Evolutionary conservation across 73 alveolate genomes (phyloP), one percentile per base, ranked within the genome.

Genomic region (Paramecium pentaurelia): DNA sequence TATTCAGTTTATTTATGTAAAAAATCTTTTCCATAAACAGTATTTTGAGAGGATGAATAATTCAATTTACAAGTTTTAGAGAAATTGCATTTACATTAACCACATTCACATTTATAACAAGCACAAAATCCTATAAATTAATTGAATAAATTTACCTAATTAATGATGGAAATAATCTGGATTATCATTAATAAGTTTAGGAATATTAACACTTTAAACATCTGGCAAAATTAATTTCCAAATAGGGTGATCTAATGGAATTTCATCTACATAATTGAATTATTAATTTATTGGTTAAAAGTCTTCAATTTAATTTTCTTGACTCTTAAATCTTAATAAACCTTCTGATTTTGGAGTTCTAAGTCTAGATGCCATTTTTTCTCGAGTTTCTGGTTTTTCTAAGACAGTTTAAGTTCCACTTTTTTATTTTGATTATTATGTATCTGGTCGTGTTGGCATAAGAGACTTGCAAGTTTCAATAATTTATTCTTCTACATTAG

Each of bases 101-200:
- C 91, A 45, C 91, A 80, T 80, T 80, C 47, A 14, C 91, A 80
- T 80, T 80, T 80, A 47, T 80, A 80, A 45, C 91, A 80, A 47
- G 91, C 71, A 27, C 91, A 80, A 47, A 80, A 80, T 0, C 91
- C 91, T 75, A n/a, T 10, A 38, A 18, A 54, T 54, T 75, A 36
- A 42, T 25, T 75, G 10, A n/a, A 9, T 30, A 12, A 2, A 36
- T n/a, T 36, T 75, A 75, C 88, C 88, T 80, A 80, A 49, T 80
- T 45, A 45, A 49, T 80, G 91, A 32, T 80, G 75, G 18, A 80
- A 80, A 49, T 80, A 80, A 45, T 80, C 91, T 27, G 91, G 91
- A 49, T 80, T 80, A 12, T 80, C 91, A 80, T 25, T 49, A 14
- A 80, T 80, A 3, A 80, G 58, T 47, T 80, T 80, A 3, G 91